phyloP scores from a whole-genome alignment of 176 grass and related monocot species.

The Oryza coarctata region DNA sequence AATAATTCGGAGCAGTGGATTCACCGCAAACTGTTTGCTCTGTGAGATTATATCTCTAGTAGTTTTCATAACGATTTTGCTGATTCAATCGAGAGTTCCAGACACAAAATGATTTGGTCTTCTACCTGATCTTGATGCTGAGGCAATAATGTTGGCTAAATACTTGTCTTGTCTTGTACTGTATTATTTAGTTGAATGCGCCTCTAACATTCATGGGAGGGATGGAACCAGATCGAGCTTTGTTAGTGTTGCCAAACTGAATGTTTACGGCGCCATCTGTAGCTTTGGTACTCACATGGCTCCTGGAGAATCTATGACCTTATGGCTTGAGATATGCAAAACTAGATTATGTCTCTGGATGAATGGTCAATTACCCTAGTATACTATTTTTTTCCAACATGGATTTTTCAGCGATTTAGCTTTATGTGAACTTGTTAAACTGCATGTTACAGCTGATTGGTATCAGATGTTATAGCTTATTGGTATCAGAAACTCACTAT shows the following conservation, averaged over 20 bases:
- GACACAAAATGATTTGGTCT: neutral
- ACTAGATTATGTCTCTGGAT: neutral
- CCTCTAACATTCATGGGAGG: neutral
- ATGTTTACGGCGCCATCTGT: neutral
- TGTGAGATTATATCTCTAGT: too few species aligned
- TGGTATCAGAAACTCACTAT: neutral
- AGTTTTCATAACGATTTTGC: neutral
- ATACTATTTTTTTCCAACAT: neutral
- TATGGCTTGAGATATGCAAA: neutral
- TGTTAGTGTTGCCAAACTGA: neutral
- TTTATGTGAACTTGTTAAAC: neutral
- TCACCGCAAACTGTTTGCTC: neutral
- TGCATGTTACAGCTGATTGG: too few species aligned
- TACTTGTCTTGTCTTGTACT: neutral
- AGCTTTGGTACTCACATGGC: neutral
- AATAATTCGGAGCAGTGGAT: neutral
- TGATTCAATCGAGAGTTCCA: neutral
- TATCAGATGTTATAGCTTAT: too few species aligned
- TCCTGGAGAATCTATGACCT: neutral
- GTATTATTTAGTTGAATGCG: neutral
- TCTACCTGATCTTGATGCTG: neutral
- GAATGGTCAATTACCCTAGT: neutral
- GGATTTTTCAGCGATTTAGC: neutral
- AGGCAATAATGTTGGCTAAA: neutral
- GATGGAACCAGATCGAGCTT: neutral